phyloP scores from a whole-genome alignment of 2,329 filamentous ascomycete species.

The Sporothrix curviconia region DNA sequence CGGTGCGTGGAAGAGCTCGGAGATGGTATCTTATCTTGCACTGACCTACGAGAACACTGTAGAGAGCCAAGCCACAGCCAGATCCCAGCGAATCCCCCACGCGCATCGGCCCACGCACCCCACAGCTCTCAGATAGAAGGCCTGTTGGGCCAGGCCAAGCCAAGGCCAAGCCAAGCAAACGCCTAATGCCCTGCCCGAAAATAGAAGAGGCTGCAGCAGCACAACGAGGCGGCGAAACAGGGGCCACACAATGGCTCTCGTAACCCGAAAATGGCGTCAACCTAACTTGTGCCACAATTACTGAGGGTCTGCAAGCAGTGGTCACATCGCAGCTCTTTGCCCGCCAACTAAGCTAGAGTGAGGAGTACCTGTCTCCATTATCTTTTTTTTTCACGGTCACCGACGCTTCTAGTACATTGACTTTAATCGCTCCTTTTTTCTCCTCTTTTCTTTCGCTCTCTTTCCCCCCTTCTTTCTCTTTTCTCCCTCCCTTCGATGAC shows the following conservation, averaged over 20 bases:
- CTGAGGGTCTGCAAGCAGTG: not conserved
- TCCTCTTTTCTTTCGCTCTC: not conserved
- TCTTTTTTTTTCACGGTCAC: not conserved
- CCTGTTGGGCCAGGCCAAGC: too few relatives aligned
- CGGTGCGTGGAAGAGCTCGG: too few relatives aligned
- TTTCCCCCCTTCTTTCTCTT: not conserved
- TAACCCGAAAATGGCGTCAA: not conserved
- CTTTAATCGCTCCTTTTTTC: not conserved
- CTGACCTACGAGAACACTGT: too few relatives aligned
- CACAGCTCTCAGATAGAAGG: not conserved
- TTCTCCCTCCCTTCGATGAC: conserved; percentile 3
- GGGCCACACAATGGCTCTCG: not conserved
- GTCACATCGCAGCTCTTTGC: not conserved
- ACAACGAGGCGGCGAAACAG: not conserved
- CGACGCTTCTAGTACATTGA: not conserved
- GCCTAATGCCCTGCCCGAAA: not conserved
- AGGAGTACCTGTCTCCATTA: not conserved
- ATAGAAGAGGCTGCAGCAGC: not conserved
- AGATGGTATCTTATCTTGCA: not conserved
- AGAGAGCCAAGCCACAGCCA: not conserved
- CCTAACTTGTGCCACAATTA: not conserved
- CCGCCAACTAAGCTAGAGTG: not conserved
- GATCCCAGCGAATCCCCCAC: conserved; percentile 7
- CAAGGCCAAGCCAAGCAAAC: conserved; percentile 7
- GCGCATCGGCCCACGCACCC: conserved; percentile 3